A percentile compares a stretch with the other conserved stretches of the same genome.
phyloP scores from a whole-genome alignment of 2,329 filamentous ascomycete genomes.

The Fusarium pseudoanthophilum region DNA sequence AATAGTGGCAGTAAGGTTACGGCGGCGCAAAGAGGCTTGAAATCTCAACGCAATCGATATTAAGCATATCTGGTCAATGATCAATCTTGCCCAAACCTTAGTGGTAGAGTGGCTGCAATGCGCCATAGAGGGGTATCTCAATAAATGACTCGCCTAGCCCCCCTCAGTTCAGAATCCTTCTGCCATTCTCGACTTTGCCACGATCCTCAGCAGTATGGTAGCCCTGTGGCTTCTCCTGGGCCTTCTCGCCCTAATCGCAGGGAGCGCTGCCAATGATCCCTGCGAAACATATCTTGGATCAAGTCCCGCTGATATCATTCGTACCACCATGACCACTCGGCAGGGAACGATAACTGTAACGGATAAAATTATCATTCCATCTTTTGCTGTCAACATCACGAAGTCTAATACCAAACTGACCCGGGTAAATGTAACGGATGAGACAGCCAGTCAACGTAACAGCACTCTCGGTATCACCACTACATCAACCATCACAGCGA shows the following conservation, averaged over 20 bases:
- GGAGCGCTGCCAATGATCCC: background rate
- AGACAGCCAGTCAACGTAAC: rapidly evolving
- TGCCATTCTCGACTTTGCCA: rapidly evolving
- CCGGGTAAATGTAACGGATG: rapidly evolving
- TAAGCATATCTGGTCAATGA: background rate
- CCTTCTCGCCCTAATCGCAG: background rate
- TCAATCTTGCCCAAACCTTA: background rate
- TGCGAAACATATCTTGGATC: background rate
- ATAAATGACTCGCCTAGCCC: background rate
- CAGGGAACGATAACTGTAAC: background rate
- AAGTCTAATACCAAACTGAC: background rate
- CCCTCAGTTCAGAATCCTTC: rapidly evolving
- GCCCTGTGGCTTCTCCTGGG: rapidly evolving
- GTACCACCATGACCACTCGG: background rate
- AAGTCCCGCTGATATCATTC: background rate
- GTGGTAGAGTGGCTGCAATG: rapidly evolving
- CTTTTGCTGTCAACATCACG: rapidly evolving
- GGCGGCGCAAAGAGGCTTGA: background rate
- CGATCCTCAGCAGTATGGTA: background rate
- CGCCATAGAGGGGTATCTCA: background rate
- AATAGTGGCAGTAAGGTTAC: background rate
- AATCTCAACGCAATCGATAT: background rate
- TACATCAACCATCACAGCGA: background rate
- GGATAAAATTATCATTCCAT: background rate
- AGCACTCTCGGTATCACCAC: background rate